phyloP scores from a whole-genome alignment of 2,329 filamentous ascomycete species.

The Ophiosphaerella narmari region DNA sequence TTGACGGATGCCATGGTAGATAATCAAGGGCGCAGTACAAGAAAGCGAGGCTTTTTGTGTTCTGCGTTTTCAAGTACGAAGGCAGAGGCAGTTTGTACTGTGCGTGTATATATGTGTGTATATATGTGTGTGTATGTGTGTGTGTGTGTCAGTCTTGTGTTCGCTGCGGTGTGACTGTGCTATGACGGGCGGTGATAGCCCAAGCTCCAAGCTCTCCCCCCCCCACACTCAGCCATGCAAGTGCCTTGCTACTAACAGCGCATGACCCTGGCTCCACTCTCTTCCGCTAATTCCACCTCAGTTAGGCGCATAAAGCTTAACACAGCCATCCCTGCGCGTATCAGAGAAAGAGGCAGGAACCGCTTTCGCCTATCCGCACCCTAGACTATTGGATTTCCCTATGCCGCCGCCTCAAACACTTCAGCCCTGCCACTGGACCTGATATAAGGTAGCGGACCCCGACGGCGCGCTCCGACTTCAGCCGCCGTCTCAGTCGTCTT shows the following conservation, averaged over 20 bases:
- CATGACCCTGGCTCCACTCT: not conserved
- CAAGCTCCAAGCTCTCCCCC: not conserved
- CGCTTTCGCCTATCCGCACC: not conserved
- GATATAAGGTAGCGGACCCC: too few relatives aligned
- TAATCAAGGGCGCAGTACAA: too few relatives aligned
- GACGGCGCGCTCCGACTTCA: too few relatives aligned
- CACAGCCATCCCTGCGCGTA: slow-evolving; percentile 1
- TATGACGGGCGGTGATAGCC: not conserved
- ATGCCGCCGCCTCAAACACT: not conserved
- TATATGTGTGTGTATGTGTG: too few relatives aligned
- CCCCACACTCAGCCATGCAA: not conserved
- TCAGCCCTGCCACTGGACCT: not conserved
- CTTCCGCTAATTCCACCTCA: not conserved
- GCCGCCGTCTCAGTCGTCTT: too few relatives aligned
- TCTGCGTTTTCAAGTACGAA: too few relatives aligned
- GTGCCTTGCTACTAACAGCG: not conserved
- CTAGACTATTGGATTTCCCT: not conserved
- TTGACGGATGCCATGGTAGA: slow-evolving; percentile 35
- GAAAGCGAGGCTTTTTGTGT: too few relatives aligned
- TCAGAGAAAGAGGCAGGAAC: not conserved
- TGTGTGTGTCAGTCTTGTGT: not conserved
- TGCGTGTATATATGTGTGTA: too few relatives aligned
- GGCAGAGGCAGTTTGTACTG: too few relatives aligned
- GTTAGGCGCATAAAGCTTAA: slow-evolving; percentile 7
- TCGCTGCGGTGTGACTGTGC: not conserved